Base-by-base conservation (phyloP, 331 rosid species). In the Quercus phellos region DNA sequence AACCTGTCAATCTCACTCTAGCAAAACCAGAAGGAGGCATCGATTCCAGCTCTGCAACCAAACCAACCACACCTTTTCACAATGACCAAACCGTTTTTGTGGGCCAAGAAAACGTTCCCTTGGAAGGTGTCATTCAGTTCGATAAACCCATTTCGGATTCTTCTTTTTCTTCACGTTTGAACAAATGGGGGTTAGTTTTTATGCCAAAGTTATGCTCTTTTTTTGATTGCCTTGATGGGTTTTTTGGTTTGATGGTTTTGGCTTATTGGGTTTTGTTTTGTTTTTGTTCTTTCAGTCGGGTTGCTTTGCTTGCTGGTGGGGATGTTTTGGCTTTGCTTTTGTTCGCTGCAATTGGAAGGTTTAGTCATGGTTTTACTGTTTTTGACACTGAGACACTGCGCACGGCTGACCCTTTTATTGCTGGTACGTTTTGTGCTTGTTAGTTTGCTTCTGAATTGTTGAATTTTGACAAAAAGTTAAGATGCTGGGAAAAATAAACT, bases 51-150 rank as follows among this genome's bases (percentile, higher is more conserved):
- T 75, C 92, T 51, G 16, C 87, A 35, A 58, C 94, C 22, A 2
- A 85, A 3, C 3, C 59, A 22, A 66, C 90, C 68, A 19, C 90
- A 73, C 34, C 93, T 51, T 68, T 63, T 29, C 51, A 60, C 24
- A 78, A 83, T 69, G 92, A 90, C 5, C 88, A 86, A 76, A 84
- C 89, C 0, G 88, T 92, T 68, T 88, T 90, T 59, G 94, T 94
- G 32, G 83, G 89, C 51, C 86, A 75, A 17, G 80, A 91, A 68
- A 91, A 83, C 79, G 88, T 94, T 70, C 98, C 94, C 19, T 74
- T 92, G 86, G 99, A 94, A 77, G 99, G 99, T 58, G 99, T 94
- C 18, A 94, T 94, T 68, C 99, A 88, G 81, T 92, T 92, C 75
- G 97, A 94, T 11, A 94, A 90, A 78, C 88, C 99, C 79, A 17